Evolutionary conservation across 495 filamentous ascomycete species (phyloP), one percentile per base, ranked within the genome.

Genomic region (Lophium mytilinum): DNA sequence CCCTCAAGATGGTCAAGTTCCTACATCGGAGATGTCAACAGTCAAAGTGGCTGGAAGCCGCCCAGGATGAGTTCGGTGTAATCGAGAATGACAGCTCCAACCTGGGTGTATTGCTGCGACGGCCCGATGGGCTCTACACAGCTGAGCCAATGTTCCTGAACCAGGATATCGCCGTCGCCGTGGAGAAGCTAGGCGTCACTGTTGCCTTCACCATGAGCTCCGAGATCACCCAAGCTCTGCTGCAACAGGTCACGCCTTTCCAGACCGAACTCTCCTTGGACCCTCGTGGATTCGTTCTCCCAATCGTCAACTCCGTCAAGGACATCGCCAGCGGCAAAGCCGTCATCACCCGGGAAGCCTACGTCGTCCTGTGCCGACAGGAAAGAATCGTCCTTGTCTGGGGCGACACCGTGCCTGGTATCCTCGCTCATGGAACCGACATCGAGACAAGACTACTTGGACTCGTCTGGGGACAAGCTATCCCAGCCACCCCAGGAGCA

Each of bases 191-290:
- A 5, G 58, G 57, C 46, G 66, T 61, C 18, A 53, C 54, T 33
- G 67, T 70, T 15, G 71, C 71, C 12, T 72, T 74, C 56, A 72
- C 71, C 1, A 72, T 74, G 70, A 65, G 63, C 18, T 67, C 69
- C 9, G 69, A 70, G 37, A 70, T 71, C 41, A 69, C 69, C 9
- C 47, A 62, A 11, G 63, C 62, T 33, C 56, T 74, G 33, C 51
- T 72, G 15, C 60, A 64, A 37, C 64, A 65, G 30, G 56, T 74
- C 17, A 55, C 66, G 15, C 69, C 71, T 4, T 60, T 59, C 55
- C 71, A 74, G 50, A 70, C 54, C 3, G 70, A 74, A 45, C 52
- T 74, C 10, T 51, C 63, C 18, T 53, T 74, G n/a, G 53, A 64
- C 52, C 61, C 65, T 3, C 55, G 61, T 47, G 70, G 70, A 37